phyloP scores from a whole-genome alignment of 306 rosid genomes.

The Sechiopsis laciniata region DNA sequence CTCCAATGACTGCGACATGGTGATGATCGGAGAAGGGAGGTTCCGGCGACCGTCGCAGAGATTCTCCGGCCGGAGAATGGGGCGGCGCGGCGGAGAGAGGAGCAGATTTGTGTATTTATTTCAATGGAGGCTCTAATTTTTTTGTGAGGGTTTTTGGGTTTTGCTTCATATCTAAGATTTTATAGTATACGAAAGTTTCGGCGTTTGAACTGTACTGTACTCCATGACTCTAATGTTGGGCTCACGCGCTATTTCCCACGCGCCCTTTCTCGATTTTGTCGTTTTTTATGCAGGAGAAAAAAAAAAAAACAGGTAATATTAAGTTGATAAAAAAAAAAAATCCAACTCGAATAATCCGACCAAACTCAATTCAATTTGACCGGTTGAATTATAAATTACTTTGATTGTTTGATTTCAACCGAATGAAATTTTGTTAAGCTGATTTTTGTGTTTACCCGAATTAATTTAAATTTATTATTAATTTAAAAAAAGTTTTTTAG shows the following conservation, averaged over 20 bases:
- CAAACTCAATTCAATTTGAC: no score
- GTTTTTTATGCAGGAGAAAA: background rate
- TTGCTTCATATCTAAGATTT: constrained; percentile 21
- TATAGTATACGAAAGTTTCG: constrained; percentile 13
- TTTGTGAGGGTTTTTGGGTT: constrained; percentile 25
- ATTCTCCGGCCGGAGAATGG: background rate
- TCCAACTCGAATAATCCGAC: no score
- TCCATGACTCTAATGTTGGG: background rate
- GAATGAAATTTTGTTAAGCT: no score
- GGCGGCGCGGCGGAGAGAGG: background rate
- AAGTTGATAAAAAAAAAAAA: no score
- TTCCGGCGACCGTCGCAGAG: background rate
- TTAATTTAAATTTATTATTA: no score
- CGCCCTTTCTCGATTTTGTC: background rate
- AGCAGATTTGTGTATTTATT: background rate
- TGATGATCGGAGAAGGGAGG: background rate
- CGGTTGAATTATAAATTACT: no score
- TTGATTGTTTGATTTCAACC: no score
- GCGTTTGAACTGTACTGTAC: constrained; percentile 7
- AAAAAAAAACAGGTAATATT: background rate
- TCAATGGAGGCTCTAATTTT: constrained; percentile 13
- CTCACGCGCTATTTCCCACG: constrained; percentile 4
- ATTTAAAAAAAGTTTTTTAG: no score
- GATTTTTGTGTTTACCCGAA: no score
- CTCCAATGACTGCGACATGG: constrained; percentile 89